Evolutionary conservation across 2,329 filamentous ascomycete genomes (phyloP).

Genomic region (Colletotrichum zoysiae): DNA sequence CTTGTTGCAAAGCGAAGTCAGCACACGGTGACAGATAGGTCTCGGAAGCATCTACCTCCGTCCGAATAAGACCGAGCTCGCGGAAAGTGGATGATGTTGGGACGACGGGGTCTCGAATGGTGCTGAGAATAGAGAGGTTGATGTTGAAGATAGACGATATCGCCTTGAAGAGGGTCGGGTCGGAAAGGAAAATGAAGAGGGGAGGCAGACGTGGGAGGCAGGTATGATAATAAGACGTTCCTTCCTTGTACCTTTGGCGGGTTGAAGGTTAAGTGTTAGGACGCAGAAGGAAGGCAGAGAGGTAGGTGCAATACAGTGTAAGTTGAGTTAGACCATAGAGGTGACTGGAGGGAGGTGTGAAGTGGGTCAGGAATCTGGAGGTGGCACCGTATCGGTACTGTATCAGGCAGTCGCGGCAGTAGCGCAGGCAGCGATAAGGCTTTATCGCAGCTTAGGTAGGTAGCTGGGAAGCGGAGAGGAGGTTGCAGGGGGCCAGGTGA

Average conservation of each 20-base stretch:
- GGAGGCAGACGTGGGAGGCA: background rate
- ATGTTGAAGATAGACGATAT: background rate
- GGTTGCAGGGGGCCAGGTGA: constrained; percentile 30
- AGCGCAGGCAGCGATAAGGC: constrained; percentile 49
- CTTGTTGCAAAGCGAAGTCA: constrained; percentile 2
- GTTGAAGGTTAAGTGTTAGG: constrained; percentile 19
- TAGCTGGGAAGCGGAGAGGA: constrained; percentile 4
- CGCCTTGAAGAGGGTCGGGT: background rate
- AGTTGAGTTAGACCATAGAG: constrained; percentile 27
- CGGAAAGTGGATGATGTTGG: constrained; percentile 4
- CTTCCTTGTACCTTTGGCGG: background rate
- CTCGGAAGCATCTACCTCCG: constrained; percentile 20
- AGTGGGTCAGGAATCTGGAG: constrained; percentile 30
- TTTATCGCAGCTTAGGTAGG: constrained; percentile 33
- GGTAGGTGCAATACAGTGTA: constrained; percentile 37
- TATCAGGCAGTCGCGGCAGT: constrained; percentile 43
- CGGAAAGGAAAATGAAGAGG: background rate
- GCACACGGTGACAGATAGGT: constrained; percentile 8
- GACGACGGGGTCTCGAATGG: constrained; percentile 20
- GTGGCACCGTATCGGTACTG: constrained; percentile 44
- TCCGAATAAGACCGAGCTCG: constrained; percentile 34
- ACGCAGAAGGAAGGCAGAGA: constrained; percentile 24
- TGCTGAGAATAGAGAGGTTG: background rate
- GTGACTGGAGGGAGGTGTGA: constrained; percentile 7
- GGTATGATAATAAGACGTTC: background rate